phyloP scores from a whole-genome alignment of 2,329 filamentous ascomycete genomes.

The Scleromitrula shiraiana region DNA sequence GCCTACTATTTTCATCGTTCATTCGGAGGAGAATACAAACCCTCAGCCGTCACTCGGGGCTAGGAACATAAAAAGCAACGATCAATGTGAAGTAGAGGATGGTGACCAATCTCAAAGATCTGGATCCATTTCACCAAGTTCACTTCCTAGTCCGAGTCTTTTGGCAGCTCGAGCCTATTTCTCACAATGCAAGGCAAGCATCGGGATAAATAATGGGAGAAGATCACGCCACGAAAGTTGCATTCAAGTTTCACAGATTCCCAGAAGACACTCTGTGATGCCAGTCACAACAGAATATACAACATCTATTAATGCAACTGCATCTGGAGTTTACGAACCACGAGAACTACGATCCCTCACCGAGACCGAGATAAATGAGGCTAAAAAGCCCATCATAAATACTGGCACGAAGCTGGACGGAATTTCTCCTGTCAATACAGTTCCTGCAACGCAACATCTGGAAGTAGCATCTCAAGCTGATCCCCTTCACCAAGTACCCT shows the following conservation, averaged over 20 bases:
- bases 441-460: background rate
- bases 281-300: background rate
- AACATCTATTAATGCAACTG: background rate
- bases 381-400: background rate
- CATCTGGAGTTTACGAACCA: too few species aligned
- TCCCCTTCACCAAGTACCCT: constrained; percentile 14
- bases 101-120: background rate
- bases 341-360: too few species aligned
- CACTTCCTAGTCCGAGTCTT: constrained; percentile 21
- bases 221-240: constrained; percentile 15
- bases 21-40: background rate
- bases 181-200: constrained; percentile 14
- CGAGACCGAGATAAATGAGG: too few species aligned
- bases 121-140: background rate
- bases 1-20: background rate
- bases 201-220: constrained; percentile 8
- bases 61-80: too few species aligned
- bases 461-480: background rate
- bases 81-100: background rate
- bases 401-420: background rate
- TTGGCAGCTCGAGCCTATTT: constrained; percentile 23
- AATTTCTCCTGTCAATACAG: background rate
- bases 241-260: constrained; percentile 12
- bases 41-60: too few species aligned
- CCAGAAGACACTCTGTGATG: constrained; percentile 17